A percentile compares a stretch with the other conserved stretches of the same genome.
These are phyloP conservation scores for Termitomyces sp. DNA, from an alignment of 768 basidiomycete species.

Conservation along the genomic window DNA sequence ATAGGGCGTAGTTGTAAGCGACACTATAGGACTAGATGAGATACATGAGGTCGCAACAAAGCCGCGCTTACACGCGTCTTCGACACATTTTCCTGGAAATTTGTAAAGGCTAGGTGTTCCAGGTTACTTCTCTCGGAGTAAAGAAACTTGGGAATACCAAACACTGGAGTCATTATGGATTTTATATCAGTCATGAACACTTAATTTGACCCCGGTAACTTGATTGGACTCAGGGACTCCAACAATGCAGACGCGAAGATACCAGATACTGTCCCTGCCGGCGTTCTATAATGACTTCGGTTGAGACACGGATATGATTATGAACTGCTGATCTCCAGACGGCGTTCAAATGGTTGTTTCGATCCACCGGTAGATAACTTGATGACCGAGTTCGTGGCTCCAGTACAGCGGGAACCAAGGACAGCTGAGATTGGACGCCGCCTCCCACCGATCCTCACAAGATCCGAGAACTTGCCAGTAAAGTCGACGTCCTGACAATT, in stretches of 20 bases:
- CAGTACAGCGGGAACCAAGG: neutral
- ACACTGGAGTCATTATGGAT: neutral
- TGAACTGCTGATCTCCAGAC: neutral
- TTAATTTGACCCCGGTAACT: neutral
- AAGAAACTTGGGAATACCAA: neutral
- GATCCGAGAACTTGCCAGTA: conserved; percentile 72
- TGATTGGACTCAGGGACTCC: neutral
- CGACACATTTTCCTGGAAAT: neutral
- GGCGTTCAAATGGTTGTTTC: neutral
- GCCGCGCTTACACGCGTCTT: neutral
- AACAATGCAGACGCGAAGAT: neutral
- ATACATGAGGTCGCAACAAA: neutral
- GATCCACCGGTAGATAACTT: neutral
- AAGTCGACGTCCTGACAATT: conserved; percentile 85
- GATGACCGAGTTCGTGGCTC: neutral
- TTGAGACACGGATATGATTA: neutral
- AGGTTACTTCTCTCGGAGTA: neutral
- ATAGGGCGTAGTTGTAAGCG: neutral
- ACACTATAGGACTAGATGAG: neutral
- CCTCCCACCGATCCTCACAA: conserved; percentile 47
- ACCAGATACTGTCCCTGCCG: neutral
- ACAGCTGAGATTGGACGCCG: neutral
- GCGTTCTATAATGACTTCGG: neutral
- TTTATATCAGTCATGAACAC: neutral
- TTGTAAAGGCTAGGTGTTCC: neutral